phyloP scores from a whole-genome alignment of 2,329 filamentous ascomycete genomes.

The Ilyonectria destructans region DNA sequence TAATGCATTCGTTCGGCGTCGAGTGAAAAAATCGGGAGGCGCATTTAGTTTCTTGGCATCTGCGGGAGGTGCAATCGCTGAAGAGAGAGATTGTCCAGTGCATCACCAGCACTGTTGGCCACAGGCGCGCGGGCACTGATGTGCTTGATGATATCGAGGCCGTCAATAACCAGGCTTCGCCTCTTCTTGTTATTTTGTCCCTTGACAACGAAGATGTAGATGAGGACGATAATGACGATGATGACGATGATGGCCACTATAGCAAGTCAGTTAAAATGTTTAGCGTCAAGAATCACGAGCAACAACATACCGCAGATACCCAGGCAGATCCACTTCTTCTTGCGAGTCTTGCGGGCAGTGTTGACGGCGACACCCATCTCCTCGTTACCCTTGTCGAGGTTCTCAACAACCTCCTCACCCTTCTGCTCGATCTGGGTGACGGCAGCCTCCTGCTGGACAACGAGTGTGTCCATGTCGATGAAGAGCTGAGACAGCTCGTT shows the following conservation, averaged over 20 bases:
- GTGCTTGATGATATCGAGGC: constrained; percentile 45
- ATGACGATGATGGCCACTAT: constrained; percentile 69
- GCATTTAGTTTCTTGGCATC: constrained; percentile 40
- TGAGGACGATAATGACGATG: constrained; percentile 67
- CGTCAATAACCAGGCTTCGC: constrained; percentile 48
- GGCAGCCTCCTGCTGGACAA: constrained; percentile 88
- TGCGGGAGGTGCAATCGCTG: constrained; percentile 47
- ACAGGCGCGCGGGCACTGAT: constrained; percentile 35
- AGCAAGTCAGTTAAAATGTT: constrained; percentile 46
- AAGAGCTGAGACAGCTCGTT: constrained; percentile 90
- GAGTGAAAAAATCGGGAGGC: not conserved
- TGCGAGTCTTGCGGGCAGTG: constrained; percentile 84
- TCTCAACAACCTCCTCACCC: constrained; percentile 86
- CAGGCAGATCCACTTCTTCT: constrained; percentile 98
- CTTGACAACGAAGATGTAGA: constrained; percentile 64
- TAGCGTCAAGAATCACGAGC: not conserved
- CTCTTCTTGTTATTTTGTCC: constrained; percentile 51
- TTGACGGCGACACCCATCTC: constrained; percentile 87
- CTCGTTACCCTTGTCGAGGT: constrained; percentile 88
- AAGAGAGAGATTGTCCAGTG: constrained; percentile 38
- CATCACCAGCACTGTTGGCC: constrained; percentile 27
- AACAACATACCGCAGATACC: constrained; percentile 75
- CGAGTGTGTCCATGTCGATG: constrained; percentile 88
- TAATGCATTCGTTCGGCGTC: not conserved
- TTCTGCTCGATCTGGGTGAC: constrained; percentile 89